A percentile compares a stretch with the other conserved stretches of the same genome.
These are phyloP conservation scores for Ustilago trichophora DNA, from an alignment of 1,284 basidiomycete genomes.

Conservation along the genomic window DNA sequence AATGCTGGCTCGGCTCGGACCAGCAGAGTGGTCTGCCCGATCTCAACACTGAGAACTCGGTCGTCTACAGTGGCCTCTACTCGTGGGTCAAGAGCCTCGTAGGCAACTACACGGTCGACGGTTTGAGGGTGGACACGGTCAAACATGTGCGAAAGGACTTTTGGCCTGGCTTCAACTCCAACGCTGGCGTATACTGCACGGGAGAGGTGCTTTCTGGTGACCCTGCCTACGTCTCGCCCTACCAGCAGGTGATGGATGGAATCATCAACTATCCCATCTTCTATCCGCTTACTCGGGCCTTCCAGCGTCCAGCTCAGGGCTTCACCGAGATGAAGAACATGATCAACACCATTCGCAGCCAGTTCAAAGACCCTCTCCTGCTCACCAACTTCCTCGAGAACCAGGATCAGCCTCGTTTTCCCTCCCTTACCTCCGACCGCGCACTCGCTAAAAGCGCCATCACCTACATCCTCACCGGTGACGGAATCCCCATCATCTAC, in stretches of 20 bases:
- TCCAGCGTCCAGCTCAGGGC: slow-evolving; percentile 68
- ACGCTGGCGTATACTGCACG: slow-evolving; percentile 81
- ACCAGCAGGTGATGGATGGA: slow-evolving; percentile 68
- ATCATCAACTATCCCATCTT: slow-evolving; percentile 75
- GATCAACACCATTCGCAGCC: slow-evolving; percentile 5
- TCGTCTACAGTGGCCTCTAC: slow-evolving; percentile 72
- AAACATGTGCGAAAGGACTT: slow-evolving; percentile 76
- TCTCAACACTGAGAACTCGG: slow-evolving; percentile 75
- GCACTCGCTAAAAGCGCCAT: slow-evolving; percentile 68
- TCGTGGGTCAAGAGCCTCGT: slow-evolving; percentile 75
- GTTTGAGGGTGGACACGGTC: slow-evolving; percentile 77
- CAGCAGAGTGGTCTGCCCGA: slow-evolving; percentile 75
- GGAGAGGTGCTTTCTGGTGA: slow-evolving; percentile 78
- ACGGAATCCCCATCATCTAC: slow-evolving; percentile 73
- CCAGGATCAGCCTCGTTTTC: slow-evolving; percentile 78
- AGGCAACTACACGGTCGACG: slow-evolving; percentile 74
- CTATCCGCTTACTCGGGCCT: slow-evolving; percentile 77
- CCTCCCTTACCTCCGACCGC: slow-evolving; percentile 36
- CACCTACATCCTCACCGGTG: slow-evolving; percentile 68
- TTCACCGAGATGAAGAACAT: slow-evolving; percentile 40
- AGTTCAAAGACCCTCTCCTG: slow-evolving; percentile 69
- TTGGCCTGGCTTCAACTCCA: slow-evolving; percentile 76
- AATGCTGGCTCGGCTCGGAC: slow-evolving; percentile 78
- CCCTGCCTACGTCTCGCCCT: slow-evolving; percentile 69
- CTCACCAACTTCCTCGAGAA: slow-evolving; percentile 86